Evolutionary conservation across 2,329 filamentous ascomycete genomes (phyloP).

Genomic region (Pseudogymnoascus sp.): DNA sequence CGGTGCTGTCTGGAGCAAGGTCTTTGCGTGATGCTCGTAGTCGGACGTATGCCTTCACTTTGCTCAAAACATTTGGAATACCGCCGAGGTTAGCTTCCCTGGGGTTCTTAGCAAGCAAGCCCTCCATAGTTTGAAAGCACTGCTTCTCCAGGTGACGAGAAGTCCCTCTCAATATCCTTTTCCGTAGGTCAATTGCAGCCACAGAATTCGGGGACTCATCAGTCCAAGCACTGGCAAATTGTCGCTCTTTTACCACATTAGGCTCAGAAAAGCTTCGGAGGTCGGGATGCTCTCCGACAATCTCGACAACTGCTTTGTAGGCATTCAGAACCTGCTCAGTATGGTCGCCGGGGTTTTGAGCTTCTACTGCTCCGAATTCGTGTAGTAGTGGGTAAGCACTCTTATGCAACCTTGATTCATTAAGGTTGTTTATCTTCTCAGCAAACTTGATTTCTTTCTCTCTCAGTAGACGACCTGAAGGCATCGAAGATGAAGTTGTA

Average conservation of each 20-base stretch:
- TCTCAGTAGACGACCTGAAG: constrained; percentile 67
- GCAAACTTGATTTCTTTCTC: constrained; percentile 80
- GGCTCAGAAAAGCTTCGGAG: constrained; percentile 50
- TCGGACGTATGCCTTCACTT: constrained; percentile 86
- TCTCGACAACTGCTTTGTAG: constrained; percentile 71
- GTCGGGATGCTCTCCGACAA: constrained; percentile 63
- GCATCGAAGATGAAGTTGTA: constrained; percentile 24
- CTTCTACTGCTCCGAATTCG: constrained; percentile 67
- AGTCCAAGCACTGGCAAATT: constrained; percentile 69
- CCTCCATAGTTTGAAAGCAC: constrained; percentile 72
- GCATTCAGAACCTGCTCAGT: constrained; percentile 70
- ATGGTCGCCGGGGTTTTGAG: constrained; percentile 59
- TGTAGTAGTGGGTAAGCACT: constrained; percentile 64
- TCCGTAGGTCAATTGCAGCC: constrained; percentile 59
- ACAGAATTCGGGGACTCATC: constrained; percentile 61
- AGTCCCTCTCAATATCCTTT: constrained; percentile 71
- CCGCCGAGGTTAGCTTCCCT: constrained; percentile 85
- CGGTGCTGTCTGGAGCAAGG: constrained; percentile 69
- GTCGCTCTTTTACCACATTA: constrained; percentile 63
- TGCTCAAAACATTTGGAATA: constrained; percentile 77
- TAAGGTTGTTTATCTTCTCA: constrained; percentile 70
- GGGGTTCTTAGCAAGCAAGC: constrained; percentile 70
- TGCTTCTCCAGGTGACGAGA: constrained; percentile 71
- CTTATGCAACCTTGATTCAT: constrained; percentile 59
- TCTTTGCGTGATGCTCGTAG: constrained; percentile 73